phyloP scores from a whole-genome alignment of 306 rosid genomes.

The Corylus americana region DNA sequence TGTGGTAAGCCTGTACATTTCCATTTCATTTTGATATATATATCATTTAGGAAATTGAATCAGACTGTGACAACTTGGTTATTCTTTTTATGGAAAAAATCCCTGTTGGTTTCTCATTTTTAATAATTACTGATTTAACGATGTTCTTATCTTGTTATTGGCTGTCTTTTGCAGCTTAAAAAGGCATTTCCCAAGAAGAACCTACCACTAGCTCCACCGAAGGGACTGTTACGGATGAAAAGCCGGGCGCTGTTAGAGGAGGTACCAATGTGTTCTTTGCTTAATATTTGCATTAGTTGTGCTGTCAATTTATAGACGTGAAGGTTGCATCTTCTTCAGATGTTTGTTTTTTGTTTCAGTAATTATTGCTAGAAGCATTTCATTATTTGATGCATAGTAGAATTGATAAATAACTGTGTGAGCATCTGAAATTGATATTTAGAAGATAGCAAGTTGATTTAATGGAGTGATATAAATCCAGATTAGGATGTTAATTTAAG shows the following conservation, averaged over 20 bases:
- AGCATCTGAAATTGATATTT: neutral
- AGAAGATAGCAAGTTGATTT: neutral
- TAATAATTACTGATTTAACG: slow-evolving; percentile 25
- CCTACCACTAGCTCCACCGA: slow-evolving; percentile 87
- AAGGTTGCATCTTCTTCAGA: slow-evolving; percentile 25
- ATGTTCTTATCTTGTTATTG: slow-evolving; percentile 23
- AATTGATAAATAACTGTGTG: neutral
- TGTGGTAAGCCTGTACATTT: slow-evolving; percentile 65
- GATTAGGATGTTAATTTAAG: neutral
- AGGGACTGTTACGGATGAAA: slow-evolving; percentile 87
- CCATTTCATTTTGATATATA: slow-evolving; percentile 5
- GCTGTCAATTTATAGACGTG: slow-evolving; percentile 20
- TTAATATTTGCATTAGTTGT: slow-evolving; percentile 22
- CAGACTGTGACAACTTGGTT: slow-evolving; percentile 9
- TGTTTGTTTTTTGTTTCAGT: slow-evolving; percentile 8
- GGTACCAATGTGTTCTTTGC: slow-evolving; percentile 53
- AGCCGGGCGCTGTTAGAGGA: slow-evolving; percentile 87
- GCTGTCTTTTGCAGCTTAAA: slow-evolving; percentile 59
- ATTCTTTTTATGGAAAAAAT: slow-evolving; percentile 9
- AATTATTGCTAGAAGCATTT: neutral
- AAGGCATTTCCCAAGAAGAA: slow-evolving; percentile 77
- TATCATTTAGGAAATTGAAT: slow-evolving; percentile 12
- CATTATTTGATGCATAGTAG: neutral
- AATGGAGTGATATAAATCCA: neutral
- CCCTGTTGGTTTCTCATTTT: slow-evolving; percentile 19